Percentiles rank a stretch among this genome's conserved stretches.
These are phyloP conservation scores for Arthromyces matolae DNA, from an alignment of 768 basidiomycete species.

Conservation along the genomic window DNA sequence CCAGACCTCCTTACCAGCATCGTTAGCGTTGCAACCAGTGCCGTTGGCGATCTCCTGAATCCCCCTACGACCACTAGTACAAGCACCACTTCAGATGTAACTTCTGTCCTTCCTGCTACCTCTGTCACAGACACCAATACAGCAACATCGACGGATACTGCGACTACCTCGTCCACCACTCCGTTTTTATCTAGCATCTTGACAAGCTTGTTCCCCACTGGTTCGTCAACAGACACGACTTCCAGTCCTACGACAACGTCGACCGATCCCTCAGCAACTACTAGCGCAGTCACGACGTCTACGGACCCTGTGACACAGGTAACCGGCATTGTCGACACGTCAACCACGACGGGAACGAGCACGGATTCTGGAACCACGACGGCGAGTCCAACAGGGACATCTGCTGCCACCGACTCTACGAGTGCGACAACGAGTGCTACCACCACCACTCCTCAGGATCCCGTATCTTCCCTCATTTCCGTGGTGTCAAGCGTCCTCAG, in stretches of 20 bases:
- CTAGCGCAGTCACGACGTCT: not conserved
- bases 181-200: too few species aligned
- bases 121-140: not conserved
- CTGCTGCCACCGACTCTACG: not conserved
- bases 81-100: not conserved
- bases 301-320: not conserved
- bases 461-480: not conserved
- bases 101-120: not conserved
- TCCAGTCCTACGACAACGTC: too few species aligned
- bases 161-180: too few species aligned
- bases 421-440: not conserved
- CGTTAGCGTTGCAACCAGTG: not conserved
- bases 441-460: not conserved
- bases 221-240: conserved; percentile 1
- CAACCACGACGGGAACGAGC: not conserved
- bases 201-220: too few species aligned
- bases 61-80: not conserved
- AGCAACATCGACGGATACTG: not conserved
- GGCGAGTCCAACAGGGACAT: not conserved
- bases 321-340: not conserved
- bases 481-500: not conserved
- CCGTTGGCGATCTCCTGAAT: not conserved
- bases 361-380: conserved; percentile 2
- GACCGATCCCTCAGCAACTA: too few species aligned
- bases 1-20: conserved; percentile 8